These are phyloP conservation scores for Ophiostoma quercus DNA, from an alignment of 2,329 filamentous ascomycete genomes.

Conservation along the genomic window DNA sequence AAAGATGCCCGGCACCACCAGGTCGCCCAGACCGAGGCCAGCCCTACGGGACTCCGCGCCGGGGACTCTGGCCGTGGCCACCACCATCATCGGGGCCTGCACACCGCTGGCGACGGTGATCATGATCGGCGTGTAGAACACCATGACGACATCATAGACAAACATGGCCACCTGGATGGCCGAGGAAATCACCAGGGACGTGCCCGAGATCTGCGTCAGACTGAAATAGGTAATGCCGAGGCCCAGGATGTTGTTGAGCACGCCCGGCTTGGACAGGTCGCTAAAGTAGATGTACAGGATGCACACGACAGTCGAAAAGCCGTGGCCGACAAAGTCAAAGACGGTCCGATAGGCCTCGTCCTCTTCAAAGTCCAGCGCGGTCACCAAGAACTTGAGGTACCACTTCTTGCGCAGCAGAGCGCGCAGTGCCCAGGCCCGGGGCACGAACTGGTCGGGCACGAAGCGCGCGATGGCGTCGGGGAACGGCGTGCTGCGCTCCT, in stretches of 20 bases:
- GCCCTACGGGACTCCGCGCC: slow-evolving; percentile 57
- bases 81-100: slow-evolving; percentile 87
- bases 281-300: slow-evolving; percentile 52
- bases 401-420: slow-evolving; percentile 48
- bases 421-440: slow-evolving; percentile 47
- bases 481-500: slow-evolving; percentile 37
- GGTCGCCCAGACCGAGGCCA: slow-evolving; percentile 91
- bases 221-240: neutral
- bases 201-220: slow-evolving; percentile 62
- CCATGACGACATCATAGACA: slow-evolving; percentile 91
- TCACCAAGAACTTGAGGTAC: slow-evolving; percentile 41
- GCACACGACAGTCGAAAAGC: slow-evolving; percentile 25
- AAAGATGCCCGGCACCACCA: slow-evolving; percentile 87
- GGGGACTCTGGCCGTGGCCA: slow-evolving; percentile 50
- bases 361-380: neutral
- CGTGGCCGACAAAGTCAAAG: neutral
- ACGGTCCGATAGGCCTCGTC: neutral
- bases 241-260: slow-evolving; percentile 61
- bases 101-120: slow-evolving; percentile 80
- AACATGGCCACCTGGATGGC: slow-evolving; percentile 75
- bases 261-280: slow-evolving; percentile 50
- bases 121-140: slow-evolving; percentile 85
- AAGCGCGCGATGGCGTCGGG: slow-evolving; percentile 37
- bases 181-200: slow-evolving; percentile 76
- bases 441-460: slow-evolving; percentile 29